Evolutionary conservation across 176 grass and related monocot species (phyloP), one percentile per base, ranked within the genome.

Genomic region (Poa pratensis): DNA sequence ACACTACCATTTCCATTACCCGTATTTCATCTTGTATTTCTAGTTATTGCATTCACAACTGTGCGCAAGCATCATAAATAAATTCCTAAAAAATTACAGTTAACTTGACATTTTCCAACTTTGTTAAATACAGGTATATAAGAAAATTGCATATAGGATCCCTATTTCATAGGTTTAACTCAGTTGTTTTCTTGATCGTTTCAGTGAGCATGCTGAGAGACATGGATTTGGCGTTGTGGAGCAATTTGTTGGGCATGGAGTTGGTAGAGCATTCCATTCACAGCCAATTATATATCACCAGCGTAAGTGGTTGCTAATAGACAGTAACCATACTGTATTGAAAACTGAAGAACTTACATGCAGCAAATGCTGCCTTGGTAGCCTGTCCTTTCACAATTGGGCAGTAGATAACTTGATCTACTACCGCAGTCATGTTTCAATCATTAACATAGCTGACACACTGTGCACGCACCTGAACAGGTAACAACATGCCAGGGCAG

Each of bases 251-350:
- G 94, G 96, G 60, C 91, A 96, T 66, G 96, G 96, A 73, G 91
- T 96, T 35, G 96, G 94, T 22, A 96, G 37, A 83, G 69, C 94
- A 57, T 99, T 99, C 69, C 96, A 96, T 75, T 91, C 96, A 22
- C 88, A 94, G 72, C 96, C 96, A 77, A 86, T 99, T 28, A 99
- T 99, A 83, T 89, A 82, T 71, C 94, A 99, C 80, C 86, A 94
- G 9, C 88, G 94, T 96, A 86, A 99, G 96, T 87, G 24, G 62
- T 35, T 26, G 5, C 27, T 82, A 60, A 4, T 22, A 26, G 17
- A 55, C 23, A 68, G 23, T 50, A 61, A 35, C 37, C 20, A 23
- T 51, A 14, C 26, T 3, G 11, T 83, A 30, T n/a, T 40, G 18
- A 5, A 42, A 68, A 32, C n/a, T 48, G 19, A 72, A 51, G 39